A percentile compares a stretch with the other conserved stretches of the same genome.
These are phyloP conservation scores for Iberis pinnata DNA, from an alignment of 345 rosid species.

Conservation along the genomic window DNA sequence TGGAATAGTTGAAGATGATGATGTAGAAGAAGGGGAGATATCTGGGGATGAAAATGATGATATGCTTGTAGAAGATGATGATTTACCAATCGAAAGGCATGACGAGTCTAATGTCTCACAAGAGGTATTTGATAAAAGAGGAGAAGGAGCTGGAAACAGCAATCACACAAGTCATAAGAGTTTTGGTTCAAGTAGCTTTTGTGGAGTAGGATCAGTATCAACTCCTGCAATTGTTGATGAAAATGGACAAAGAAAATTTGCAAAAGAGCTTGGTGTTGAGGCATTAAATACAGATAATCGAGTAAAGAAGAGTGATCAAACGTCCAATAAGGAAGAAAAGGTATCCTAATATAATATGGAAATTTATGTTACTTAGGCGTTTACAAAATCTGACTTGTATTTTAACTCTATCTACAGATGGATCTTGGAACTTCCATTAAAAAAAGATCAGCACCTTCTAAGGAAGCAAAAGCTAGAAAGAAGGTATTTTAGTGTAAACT, in stretches of 20 bases:
- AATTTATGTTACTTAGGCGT: conserved; percentile 4
- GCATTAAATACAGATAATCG: conserved; percentile 18
- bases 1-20: conserved; percentile 36
- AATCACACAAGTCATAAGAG: neutral
- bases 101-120: conserved; percentile 30
- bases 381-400: conserved; percentile 18
- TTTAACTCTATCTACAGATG: neutral
- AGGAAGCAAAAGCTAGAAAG: conserved; percentile 54
- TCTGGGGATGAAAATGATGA: conserved; percentile 36
- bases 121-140: conserved; percentile 17
- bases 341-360: conserved; percentile 20
- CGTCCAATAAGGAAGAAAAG: conserved; percentile 31
- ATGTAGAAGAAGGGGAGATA: conserved; percentile 54
- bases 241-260: conserved; percentile 23
- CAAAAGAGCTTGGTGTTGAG: conserved; percentile 18
- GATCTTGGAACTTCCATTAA: conserved; percentile 29
- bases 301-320: conserved; percentile 24
- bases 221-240: conserved; percentile 26
- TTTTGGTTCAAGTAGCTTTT: conserved; percentile 11
- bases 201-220: conserved; percentile 1
- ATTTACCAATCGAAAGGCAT: conserved; percentile 18
- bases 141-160: conserved; percentile 11
- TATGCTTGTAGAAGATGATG: conserved; percentile 27
- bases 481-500: conserved; percentile 36
- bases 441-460: conserved; percentile 39